Base-by-base conservation (phyloP, 1,139 yeast genomes). In the Protomyces lactucae-debilis region DNA sequence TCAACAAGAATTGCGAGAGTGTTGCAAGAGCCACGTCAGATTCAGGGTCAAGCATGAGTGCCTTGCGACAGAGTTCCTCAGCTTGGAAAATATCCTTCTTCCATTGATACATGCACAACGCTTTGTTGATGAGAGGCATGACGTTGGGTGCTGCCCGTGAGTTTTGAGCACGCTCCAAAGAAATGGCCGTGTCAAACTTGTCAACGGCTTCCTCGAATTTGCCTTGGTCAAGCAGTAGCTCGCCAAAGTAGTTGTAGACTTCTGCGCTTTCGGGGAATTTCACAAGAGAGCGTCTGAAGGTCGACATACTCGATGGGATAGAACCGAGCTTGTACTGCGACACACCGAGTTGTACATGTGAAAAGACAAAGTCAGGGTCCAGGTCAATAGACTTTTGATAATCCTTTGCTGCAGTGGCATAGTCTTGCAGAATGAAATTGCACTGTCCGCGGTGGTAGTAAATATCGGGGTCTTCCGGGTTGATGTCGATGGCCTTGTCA, bases 381-480 rank as follows among this genome's bases (percentile, higher is more conserved):
- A 83, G 80, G 69, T 83, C 83, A 73, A 86, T 85, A 60, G 96
- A 88, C 77, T 85, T 86, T 72, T 83, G 83, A 75, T 91, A 95
- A 76, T 88, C 85, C 60, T 77, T 78, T 72, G 85, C 83, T 53
- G 99, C 98, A 69, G 85, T 81, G 55, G 78, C 78, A 73, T 88
- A 84, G 70, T 90, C 88, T 69, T 86, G 87, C 68, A 89, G 84
- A 71, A 93, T 80, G 78, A 92, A 93, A 75, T 82, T 83, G 74
- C 92, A 82, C 82, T 95, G 99, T 70, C 96, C 99, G 74, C 88
- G 86, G 78, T 95, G 99, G 80, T 93, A 93, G 79, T 85, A 89
- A 70, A 88, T 84, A 74, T 95, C 97, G 46, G 96, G 84, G 74
- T 85, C 84, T 43, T 83, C 77, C 57, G 93, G 85, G 73, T 88